Conservation (phyloP, 768 basidiomycete genomes). For the Tremella yokohamensis region DNA sequence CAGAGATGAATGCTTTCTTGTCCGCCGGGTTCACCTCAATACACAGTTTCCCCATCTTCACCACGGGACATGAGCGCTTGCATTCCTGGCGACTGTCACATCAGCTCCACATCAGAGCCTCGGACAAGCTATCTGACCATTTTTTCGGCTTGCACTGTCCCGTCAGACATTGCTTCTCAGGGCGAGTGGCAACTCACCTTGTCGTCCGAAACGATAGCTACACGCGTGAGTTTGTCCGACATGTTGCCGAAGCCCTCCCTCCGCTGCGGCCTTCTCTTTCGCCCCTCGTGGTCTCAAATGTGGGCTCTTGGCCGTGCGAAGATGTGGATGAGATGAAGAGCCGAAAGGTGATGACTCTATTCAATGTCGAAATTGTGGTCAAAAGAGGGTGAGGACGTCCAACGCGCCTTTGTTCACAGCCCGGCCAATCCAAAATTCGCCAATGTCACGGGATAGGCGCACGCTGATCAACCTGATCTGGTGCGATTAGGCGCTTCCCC, state of each 20-base stretch:
- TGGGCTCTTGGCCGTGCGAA: neutral
- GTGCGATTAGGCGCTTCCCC: no score
- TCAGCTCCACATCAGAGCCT: conserved; percentile 1
- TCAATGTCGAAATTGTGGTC: neutral
- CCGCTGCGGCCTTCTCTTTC: neutral
- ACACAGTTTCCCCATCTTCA: conserved; percentile 98
- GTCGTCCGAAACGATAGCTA: conserved; percentile 65
- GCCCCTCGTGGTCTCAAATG: neutral
- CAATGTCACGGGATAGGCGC: no score
- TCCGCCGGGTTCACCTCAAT: conserved; percentile 94
- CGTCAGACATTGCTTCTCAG: conserved; percentile 44
- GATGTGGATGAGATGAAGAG: neutral
- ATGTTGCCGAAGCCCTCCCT: conserved; percentile 42
- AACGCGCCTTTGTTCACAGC: no score
- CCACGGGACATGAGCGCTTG: conserved; percentile 97
- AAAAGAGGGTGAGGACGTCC: neutral
- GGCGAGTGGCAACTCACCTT: conserved; percentile 44
- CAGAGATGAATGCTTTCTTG: conserved; percentile 98
- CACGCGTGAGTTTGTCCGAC: conserved; percentile 96
- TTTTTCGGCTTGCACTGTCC: conserved; percentile 80
- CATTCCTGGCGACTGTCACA: conserved; percentile 71
- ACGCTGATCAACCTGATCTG: no score
- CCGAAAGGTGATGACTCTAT: neutral
- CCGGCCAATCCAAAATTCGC: no score
- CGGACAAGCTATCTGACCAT: conserved; percentile 38